Evolutionary conservation across 2,329 filamentous ascomycete genomes (phyloP), one percentile per base, ranked within the genome.

Genomic region (Aphanocladium album): DNA sequence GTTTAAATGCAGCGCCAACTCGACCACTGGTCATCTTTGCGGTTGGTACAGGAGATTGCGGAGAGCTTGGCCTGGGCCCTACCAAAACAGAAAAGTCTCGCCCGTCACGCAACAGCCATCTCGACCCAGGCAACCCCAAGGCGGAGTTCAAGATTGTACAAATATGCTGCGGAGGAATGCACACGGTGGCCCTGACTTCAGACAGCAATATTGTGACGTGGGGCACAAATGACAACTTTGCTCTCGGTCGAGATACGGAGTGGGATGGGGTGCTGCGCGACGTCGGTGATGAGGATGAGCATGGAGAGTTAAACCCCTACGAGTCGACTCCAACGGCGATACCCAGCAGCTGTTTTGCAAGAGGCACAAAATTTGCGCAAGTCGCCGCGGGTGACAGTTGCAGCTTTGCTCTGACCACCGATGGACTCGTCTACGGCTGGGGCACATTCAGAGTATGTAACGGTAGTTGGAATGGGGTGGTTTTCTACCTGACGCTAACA

Each of bases 151-250:
- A 59, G 17, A 57, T 92, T 33, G 87, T 91, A 9, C 83, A 87
- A 70, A 72, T 92, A 56, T 85, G 87, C 56, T 83, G 85, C 57
- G 89, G 89, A 57, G 89, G 89, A 60, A 91, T 92, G 89, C 90
- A 93, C 74, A 84, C 81, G 53, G 77, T 89, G 62, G 89, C 87
- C 1, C 76, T 93, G 53, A 92, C 89, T 46, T 80, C 84, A 65
- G 86, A 92, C 72, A 90, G 90, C 77, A 85, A 85, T 73, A 87
- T 93, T 66, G 76, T 90, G 46, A 91, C 88, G 19, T 93, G 90
- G 90, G 90, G 90, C 62, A 89, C 92, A 65, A 93, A 93, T 71
- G 89, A 93, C 70, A 84, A 90, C 67, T 85, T 86, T 62, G 89
- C 90, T 1, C 80, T 93, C 37, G 90, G 89, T 37, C 82, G 90